These are phyloP conservation scores for Mucor plumbeus DNA, from an alignment of 371 early-diverging fungal genomes.

Conservation along the genomic window DNA sequence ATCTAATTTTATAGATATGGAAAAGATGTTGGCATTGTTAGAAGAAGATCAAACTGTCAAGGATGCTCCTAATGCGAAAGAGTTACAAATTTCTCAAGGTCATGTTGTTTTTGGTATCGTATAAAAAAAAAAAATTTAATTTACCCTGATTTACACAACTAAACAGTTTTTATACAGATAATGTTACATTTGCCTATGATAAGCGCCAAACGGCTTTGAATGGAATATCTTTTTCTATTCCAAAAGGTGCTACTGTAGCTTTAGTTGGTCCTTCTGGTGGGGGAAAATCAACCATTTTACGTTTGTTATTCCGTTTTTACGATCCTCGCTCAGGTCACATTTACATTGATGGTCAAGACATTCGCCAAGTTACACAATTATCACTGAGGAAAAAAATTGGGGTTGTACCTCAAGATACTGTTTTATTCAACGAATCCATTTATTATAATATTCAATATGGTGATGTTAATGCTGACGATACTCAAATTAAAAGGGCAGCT, in stretches of 20 bases:
- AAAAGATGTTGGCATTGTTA: conserved; percentile 88
- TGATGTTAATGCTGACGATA: conserved; percentile 59
- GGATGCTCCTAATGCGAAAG: conserved; percentile 60
- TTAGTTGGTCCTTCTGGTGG: conserved; percentile 97
- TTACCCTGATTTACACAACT: neutral
- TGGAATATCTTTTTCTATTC: conserved; percentile 82
- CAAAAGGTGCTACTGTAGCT: conserved; percentile 73
- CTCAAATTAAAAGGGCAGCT: conserved; percentile 77
- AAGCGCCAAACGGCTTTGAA: conserved; percentile 68
- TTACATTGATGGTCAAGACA: conserved; percentile 88
- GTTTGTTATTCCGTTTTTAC: conserved; percentile 92
- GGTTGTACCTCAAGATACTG: conserved; percentile 88
- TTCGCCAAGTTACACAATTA: conserved; percentile 69
- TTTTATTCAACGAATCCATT: conserved; percentile 85
- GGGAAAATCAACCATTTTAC: conserved; percentile 88
- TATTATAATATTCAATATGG: conserved; percentile 85
- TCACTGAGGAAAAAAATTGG: conserved; percentile 75
- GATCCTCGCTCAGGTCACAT: conserved; percentile 84
- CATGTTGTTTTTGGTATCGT: conserved; percentile 62
- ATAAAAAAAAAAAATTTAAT: neutral
- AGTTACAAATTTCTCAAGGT: conserved; percentile 57
- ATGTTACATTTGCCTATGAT: conserved; percentile 84
- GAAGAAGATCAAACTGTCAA: conserved; percentile 76
- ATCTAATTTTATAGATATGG: conserved; percentile 93
- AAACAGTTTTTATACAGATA: conserved; percentile 29